Evolutionary conservation across 371 early-diverging fungal genomes (phyloP), one percentile per base, ranked within the genome.

Genomic region (Mortierella sp.): DNA sequence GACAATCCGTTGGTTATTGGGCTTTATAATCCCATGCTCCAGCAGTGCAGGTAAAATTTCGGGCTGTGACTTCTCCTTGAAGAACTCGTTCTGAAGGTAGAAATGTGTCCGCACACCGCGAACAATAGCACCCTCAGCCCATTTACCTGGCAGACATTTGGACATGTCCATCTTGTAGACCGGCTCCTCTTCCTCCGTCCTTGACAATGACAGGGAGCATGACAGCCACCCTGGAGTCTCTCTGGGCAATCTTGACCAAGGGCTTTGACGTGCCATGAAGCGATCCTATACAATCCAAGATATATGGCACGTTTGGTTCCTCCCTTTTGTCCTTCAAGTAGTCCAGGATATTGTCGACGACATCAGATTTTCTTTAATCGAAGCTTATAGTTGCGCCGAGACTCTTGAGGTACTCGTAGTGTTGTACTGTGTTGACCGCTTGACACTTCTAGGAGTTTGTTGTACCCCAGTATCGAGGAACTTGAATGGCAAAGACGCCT

Each of bases 61-160:
- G 11, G 61, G 61, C 61, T 60, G 61, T 34, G 52, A 37, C 26
- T 34, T 43, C 47, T 60, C 53, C 61, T 60, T 60, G 53, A 60
- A 60, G 61, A 60, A 60, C 46, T 52, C 61, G 46, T 60, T 60
- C 53, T 60, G 53, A 26, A 60, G 61, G 52, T 60, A 60, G 37
- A 51, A 51, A 52, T 60, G 61, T 24, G 61, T 60, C 12, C 61
- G 61, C 17, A 60, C 61, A 21, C 61, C 61, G 53, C 61, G 61
- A 27, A 60, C 52, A 11, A 60, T 60, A 44, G 37, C 31, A 26
- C 61, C 61, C 0, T 60, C 32, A 24, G 61, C 61, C 61, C 61
- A 60, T 52, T 60, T 46, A 51, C 27, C 61, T 7, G 44, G 46
- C 39, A 52, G 52, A 26, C 61, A 60, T 21, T 60, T 60, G 30